A percentile compares a stretch with the other conserved stretches of the same genome.
phyloP scores from a whole-genome alignment of 257 asterid species.

The Nicotiana tomentosiformis region DNA sequence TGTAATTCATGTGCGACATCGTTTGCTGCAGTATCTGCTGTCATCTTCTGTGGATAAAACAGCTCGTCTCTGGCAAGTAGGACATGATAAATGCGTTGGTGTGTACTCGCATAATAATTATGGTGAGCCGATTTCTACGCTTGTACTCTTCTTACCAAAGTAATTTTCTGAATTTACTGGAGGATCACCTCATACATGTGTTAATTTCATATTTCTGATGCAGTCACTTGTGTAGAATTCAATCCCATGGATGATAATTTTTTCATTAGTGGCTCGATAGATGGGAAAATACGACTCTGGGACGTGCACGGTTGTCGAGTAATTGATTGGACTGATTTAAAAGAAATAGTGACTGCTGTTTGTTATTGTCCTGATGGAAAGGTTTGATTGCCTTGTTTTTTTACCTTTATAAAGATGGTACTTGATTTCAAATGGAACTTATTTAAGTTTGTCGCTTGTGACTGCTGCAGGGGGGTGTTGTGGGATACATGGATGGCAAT shows the following conservation, averaged over 20 bases:
- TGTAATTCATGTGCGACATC: not conserved
- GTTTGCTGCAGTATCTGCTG: conserved; percentile 42
- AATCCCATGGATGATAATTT: conserved; percentile 69
- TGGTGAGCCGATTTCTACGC: conserved; percentile 27
- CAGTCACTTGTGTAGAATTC: conserved; percentile 88
- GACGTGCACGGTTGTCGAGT: conserved; percentile 61
- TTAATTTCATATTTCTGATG: conserved; percentile 18
- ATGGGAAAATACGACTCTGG: conserved; percentile 85
- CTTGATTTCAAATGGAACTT: not conserved
- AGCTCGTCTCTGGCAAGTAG: conserved; percentile 64
- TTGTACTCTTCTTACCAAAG: not conserved
- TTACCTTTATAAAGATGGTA: not conserved
- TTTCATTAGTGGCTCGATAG: conserved; percentile 87
- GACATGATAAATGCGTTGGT: conserved; percentile 44
- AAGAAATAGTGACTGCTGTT: conserved; percentile 73
- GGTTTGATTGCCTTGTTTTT: conserved; percentile 28
- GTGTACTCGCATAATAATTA: conserved; percentile 53
- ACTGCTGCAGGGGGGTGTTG: conserved; percentile 65
- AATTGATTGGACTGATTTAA: conserved; percentile 71
- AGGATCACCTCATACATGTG: not conserved
- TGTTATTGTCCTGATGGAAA: conserved; percentile 74
- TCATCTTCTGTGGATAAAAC: conserved; percentile 66
- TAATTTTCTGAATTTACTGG: not conserved
- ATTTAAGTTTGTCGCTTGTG: conserved; percentile 1
- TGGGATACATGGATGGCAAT: conserved; percentile 80